Conservation (phyloP, 169 alveolate species). For the Neospora caninum region DNA sequence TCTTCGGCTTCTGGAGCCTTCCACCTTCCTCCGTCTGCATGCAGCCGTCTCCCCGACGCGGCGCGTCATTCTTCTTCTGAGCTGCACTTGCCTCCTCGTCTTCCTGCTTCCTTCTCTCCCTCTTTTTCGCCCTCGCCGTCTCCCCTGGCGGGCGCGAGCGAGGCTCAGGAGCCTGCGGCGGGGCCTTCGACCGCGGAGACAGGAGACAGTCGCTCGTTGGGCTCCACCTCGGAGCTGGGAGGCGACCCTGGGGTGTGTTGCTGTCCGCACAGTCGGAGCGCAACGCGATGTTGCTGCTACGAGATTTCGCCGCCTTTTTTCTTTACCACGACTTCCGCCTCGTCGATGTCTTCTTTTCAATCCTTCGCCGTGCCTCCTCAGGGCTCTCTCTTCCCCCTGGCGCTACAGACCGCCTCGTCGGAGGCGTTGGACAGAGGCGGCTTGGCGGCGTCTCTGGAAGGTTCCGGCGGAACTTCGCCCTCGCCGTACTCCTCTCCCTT, state of each 20-base stretch:
- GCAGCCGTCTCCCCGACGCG: no score
- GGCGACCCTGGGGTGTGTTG: not conserved
- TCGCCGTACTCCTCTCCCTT: not conserved
- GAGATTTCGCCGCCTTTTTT: constrained; percentile 3
- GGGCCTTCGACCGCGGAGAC: not conserved
- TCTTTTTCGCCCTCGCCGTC: not conserved
- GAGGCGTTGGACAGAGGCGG: not conserved
- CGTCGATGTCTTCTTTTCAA: not conserved
- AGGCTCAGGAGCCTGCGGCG: not conserved
- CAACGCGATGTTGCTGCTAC: constrained; percentile 27
- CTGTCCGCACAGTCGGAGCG: constrained; percentile 30
- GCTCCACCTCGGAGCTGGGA: not conserved
- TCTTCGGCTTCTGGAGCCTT: no score
- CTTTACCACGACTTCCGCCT: not conserved
- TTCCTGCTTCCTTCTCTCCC: not conserved
- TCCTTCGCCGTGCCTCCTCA: not conserved
- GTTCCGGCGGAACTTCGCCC: not conserved
- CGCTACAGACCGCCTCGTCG: not conserved
- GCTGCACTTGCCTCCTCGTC: no score
- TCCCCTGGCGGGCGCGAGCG: not conserved
- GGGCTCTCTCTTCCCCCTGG: not conserved
- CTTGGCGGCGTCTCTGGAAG: not conserved
- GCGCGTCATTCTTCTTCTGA: no score
- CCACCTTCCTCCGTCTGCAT: no score
- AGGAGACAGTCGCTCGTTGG: not conserved